Evolutionary conservation across 2,329 filamentous ascomycete genomes (phyloP).

Genomic region (Sclerotinia sclerotiorum): DNA sequence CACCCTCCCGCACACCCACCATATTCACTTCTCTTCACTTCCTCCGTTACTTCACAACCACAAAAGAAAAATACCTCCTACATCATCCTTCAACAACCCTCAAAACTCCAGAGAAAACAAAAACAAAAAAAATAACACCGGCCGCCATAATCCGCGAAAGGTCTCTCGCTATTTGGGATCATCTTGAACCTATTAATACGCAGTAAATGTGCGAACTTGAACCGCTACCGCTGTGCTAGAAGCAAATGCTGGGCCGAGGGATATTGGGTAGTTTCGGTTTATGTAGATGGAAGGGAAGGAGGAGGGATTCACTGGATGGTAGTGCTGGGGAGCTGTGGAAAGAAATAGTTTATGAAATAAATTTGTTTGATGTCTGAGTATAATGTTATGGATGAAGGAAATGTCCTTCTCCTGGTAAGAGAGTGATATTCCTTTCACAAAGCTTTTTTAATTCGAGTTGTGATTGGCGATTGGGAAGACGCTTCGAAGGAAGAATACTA

Average conservation of each 20-base stretch:
- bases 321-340: no score
- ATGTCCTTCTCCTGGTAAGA: no score
- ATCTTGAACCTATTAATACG: constrained; percentile 11
- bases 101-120: background rate
- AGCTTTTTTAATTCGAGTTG: background rate
- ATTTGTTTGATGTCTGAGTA: no score
- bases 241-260: constrained; percentile 9
- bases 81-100: background rate
- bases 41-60: background rate
- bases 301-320: background rate
- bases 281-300: background rate
- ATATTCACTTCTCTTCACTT: background rate
- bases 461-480: background rate
- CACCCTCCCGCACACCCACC: background rate
- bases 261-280: background rate
- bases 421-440: background rate
- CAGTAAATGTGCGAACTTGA: constrained; percentile 5
- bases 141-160: constrained; percentile 18
- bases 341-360: no score
- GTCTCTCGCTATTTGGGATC: constrained; percentile 20
- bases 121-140: background rate
- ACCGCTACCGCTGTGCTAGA: constrained; percentile 15
- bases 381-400: background rate
- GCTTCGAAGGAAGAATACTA: background rate
- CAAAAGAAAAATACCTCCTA: no score